These are phyloP conservation scores for Chalaropsis thielavioides DNA, from an alignment of 2,329 filamentous ascomycete species.

Conservation along the genomic window DNA sequence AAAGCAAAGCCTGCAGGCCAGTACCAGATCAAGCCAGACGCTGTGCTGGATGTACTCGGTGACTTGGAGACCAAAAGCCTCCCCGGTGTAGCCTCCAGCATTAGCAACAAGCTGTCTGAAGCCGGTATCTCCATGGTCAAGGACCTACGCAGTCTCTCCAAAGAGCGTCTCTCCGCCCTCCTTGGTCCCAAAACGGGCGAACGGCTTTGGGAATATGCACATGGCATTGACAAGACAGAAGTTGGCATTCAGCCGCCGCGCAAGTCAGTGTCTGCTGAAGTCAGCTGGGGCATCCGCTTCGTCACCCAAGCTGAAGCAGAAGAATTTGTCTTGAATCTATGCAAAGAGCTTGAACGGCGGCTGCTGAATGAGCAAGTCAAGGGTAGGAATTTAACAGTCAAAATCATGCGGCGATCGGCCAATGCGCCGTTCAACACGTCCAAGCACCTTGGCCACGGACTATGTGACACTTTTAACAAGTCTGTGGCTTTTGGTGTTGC, in stretches of 20 bases:
- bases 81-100: slow-evolving; percentile 84
- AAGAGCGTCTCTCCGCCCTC: slow-evolving; percentile 55
- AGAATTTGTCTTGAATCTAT: slow-evolving; percentile 74
- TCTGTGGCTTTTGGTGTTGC: slow-evolving; percentile 69
- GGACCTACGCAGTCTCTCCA: slow-evolving; percentile 63
- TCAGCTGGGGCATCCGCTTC: slow-evolving; percentile 97
- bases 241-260: slow-evolving; percentile 74
- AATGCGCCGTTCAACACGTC: slow-evolving; percentile 82
- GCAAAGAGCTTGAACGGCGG: slow-evolving; percentile 68
- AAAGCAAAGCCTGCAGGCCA: slow-evolving; percentile 93
- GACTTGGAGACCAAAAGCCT: slow-evolving; percentile 65
- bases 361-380: slow-evolving; percentile 72
- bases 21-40: slow-evolving; percentile 70
- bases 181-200: slow-evolving; percentile 88
- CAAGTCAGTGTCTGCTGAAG: slow-evolving; percentile 92
- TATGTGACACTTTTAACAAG: slow-evolving; percentile 90
- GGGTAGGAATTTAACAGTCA: slow-evolving; percentile 79
- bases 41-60: slow-evolving; percentile 62
- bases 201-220: slow-evolving; percentile 77
- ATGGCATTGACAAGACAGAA: slow-evolving; percentile 72
- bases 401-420: slow-evolving; percentile 76
- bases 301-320: slow-evolving; percentile 84
- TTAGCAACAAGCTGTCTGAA: slow-evolving; percentile 75
- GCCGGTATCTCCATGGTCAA: slow-evolving; percentile 69
- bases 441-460: slow-evolving; percentile 89